Conservation (phyloP, 2,329 filamentous ascomycete genomes). For the Colletotrichum paranaense region DNA sequence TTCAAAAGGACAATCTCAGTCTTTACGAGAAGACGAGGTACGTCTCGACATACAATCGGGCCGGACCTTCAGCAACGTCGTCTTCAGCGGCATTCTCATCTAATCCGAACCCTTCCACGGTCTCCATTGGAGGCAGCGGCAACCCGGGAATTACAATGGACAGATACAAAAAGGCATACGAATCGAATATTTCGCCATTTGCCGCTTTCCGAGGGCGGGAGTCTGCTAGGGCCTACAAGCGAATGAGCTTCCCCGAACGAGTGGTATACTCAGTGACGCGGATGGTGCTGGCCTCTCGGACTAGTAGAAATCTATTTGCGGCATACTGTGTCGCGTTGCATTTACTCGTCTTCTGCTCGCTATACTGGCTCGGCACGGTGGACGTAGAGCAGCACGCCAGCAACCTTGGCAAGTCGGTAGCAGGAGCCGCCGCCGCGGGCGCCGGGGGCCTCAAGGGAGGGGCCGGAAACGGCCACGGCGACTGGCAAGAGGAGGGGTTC, state of each 20-base stretch:
- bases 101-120: conserved; percentile 81
- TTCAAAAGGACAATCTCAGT: conserved; percentile 96
- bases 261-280: conserved; percentile 91
- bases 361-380: conserved; percentile 84
- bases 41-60: conserved; percentile 90
- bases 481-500: conserved; percentile 75
- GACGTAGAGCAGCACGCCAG: conserved; percentile 73
- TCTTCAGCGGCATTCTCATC: conserved; percentile 73
- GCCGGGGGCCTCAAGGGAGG: conserved; percentile 42
- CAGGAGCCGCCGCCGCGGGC: conserved; percentile 56
- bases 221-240: conserved; percentile 87
- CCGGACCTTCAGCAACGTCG: conserved; percentile 68
- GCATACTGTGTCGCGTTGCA: conserved; percentile 91
- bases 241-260: conserved; percentile 92
- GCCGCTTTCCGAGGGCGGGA: conserved; percentile 96
- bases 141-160: conserved; percentile 77
- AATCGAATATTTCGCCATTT: conserved; percentile 95
- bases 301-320: conserved; percentile 93
- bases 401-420: conserved; percentile 62
- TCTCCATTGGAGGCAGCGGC: conserved; percentile 67
- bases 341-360: conserved; percentile 84
- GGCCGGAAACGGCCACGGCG: conserved; percentile 54
- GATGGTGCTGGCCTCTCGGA: conserved; percentile 89
- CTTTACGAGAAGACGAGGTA: conserved; percentile 98
- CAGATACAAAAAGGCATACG: conserved; percentile 91